phyloP scores from a whole-genome alignment of 1,139 yeast species.

The Yamadazyma mexicana region DNA sequence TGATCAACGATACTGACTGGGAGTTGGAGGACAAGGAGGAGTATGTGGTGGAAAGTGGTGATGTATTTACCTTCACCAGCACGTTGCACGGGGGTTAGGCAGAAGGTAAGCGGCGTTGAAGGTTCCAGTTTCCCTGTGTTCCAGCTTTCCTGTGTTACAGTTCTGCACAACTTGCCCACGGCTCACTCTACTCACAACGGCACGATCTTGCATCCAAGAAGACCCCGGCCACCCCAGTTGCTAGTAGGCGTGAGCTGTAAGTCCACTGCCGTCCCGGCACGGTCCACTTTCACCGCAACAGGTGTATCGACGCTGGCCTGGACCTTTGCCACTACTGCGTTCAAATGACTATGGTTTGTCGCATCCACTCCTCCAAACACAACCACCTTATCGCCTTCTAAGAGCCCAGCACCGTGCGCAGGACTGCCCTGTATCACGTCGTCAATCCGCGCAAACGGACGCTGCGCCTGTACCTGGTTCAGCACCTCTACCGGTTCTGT shows the following conservation, averaged over 20 bases:
- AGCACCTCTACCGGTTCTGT: conserved; percentile 1
- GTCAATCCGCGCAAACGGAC: conserved; percentile 61
- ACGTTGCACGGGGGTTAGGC: conserved; percentile 88
- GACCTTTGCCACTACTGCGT: conserved; percentile 36
- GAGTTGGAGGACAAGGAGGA: conserved; percentile 89
- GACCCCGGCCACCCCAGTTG: conserved; percentile 71
- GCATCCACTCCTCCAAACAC: conserved; percentile 54
- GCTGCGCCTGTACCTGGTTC: no score
- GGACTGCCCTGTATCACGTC: conserved; percentile 53
- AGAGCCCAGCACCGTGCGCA: conserved; percentile 41
- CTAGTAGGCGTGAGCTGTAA: conserved; percentile 51
- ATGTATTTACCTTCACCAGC: conserved; percentile 82
- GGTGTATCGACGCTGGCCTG: conserved; percentile 24
- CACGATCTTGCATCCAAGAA: conserved; percentile 68
- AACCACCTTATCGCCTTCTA: conserved; percentile 50
- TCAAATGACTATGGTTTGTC: conserved; percentile 48
- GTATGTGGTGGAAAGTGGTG: conserved; percentile 72
- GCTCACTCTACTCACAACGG: conserved; percentile 43
- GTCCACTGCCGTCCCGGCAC: conserved; percentile 25
- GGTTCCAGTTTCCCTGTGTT: no score
- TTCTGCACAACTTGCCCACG: no score
- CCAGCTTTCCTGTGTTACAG: no score
- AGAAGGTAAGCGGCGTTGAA: no score
- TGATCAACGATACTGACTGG: conserved; percentile 96
- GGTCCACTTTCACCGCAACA: conserved; percentile 34